Evolutionary conservation across 371 early-diverging fungal genomes (phyloP), one percentile per base, ranked within the genome.

Genomic region (Mucor sp.): DNA sequence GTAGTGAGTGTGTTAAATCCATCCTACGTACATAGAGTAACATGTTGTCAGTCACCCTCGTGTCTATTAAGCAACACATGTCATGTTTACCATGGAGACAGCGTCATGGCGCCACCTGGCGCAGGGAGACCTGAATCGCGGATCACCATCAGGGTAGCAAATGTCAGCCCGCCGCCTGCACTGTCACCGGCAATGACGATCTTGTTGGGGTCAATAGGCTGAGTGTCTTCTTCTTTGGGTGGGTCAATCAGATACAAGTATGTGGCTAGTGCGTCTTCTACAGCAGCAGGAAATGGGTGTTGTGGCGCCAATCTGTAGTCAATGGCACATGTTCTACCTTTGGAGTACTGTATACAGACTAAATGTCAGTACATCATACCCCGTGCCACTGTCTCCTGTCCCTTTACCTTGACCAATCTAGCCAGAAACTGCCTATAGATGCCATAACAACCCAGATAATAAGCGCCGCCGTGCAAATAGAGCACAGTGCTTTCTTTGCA

Each of bases 301-400:
- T 93, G 90, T 0, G 97, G 97, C 0, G 94, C 92, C 30, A 94
- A 74, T 19, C 95, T 83, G 75, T 96, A 95, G 68, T 92, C 86
- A 53, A 93, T 77, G 0, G 89, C 76, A 68, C 80, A 76, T 15
- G 75, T 68, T 19, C 79, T 62, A 7, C 80, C 68, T 58, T 67
- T 66, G 2, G 72, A 79, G 56, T 69, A 61, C 74, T 72, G 55
- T 8, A 14, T 11, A 23, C 2, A 50, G 9, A 19, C 12, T 50
- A 9, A 50, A 23, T 14, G 8, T 50, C 8, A 50, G 25, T 25
- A 50, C 12, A 7, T 12, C 23, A 32, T 19, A 33, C 9, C 0
- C 30, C 11, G 19, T 32, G 12, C 1, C 30, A 5, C 32, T 11
- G n/a, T 3, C 19, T 48, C 48, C 33, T 3, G 11, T 48, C 48